Base-by-base conservation (phyloP, 495 filamentous ascomycete species). In the Xylaria nigripes region DNA sequence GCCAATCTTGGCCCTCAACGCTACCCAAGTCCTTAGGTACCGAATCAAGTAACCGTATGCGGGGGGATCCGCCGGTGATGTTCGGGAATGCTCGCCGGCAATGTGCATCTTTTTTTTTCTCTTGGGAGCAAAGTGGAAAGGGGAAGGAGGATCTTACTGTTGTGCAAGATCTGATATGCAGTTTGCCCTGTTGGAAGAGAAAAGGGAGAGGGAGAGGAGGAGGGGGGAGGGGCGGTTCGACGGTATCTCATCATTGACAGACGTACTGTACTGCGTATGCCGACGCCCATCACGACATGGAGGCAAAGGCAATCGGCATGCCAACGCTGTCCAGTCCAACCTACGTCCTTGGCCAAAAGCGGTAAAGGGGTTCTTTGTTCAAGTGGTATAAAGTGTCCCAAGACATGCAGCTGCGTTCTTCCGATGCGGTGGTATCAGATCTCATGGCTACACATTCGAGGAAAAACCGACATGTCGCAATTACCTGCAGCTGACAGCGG, bases 371-470 rank as follows among this genome's bases (percentile, higher is more conserved):
- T 50, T 55, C 53, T 55, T 55, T 55, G 38, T 40, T 55, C 46
- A 38, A 48, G 44, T 50, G 53, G 38, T 45, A 50, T 16, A 40
- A n/a, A 19, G 44, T 43, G 15, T 55, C 19, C 21, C 40, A 50
- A 55, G 53, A 55, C 53, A 55, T 55, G 53, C 53, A 55, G 53
- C 45, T 55, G 53, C 53, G 40, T 43, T 44, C 21, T 55, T 45
- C 53, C 53, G 53, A 49, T 45, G 53, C 30, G 19, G 53, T 55
- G 53, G 34, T 23, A 55, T 55, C 27, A 45, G 44, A 55, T 55
- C 46, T 25, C 27, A 34, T 16, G 45, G 52, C 45, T 55, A 48
- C 52, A 40, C 52, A 24, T 48, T 52, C 36, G 52, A 55, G 45
- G 45, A 55, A 48, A 55, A 55, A 21, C 46, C 1, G 45, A 55